Evolutionary conservation across 345 rosid species (phyloP).

Genomic region (Arabidopsis arenosa): DNA sequence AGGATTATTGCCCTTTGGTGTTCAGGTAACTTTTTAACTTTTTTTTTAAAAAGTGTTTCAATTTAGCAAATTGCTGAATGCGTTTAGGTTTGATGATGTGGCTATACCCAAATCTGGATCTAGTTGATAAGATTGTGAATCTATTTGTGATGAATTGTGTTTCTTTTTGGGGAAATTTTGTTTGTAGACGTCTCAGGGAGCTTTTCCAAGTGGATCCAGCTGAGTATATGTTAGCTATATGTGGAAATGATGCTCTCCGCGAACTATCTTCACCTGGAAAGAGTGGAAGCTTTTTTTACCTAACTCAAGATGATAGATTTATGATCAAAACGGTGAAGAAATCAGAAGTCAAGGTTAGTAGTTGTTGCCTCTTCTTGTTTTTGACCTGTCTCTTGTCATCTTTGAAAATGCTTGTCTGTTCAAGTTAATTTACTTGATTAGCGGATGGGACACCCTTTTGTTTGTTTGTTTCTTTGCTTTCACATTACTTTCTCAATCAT

Average conservation of each 20-base stretch:
- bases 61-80: constrained; percentile 30
- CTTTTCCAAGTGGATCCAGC: constrained; percentile 90
- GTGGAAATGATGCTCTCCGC: constrained; percentile 94
- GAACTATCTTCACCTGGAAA: constrained; percentile 98
- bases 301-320: constrained; percentile 96
- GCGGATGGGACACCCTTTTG: constrained; percentile 34
- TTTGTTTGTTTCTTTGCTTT: constrained; percentile 42
- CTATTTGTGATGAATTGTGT: constrained; percentile 23
- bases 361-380: constrained; percentile 31
- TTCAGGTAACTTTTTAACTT: constrained; percentile 61
- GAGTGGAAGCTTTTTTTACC: constrained; percentile 98
- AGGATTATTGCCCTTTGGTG: constrained; percentile 93
- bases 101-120: constrained; percentile 10
- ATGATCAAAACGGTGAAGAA: constrained; percentile 98
- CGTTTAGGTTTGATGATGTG: constrained; percentile 34
- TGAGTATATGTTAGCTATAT: constrained; percentile 93
- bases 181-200: constrained; percentile 82
- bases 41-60: not conserved
- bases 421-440: constrained; percentile 38
- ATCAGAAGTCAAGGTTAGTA: constrained; percentile 97
- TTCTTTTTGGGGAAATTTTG: constrained; percentile 41
- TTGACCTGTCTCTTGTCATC: constrained; percentile 30
- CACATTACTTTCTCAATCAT: constrained; percentile 36
- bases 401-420: constrained; percentile 22
- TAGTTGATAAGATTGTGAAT: constrained; percentile 28